Evolutionary conservation across 2,329 filamentous ascomycete genomes (phyloP), one percentile per base, ranked within the genome.

Genomic region (Penicillium sp.): DNA sequence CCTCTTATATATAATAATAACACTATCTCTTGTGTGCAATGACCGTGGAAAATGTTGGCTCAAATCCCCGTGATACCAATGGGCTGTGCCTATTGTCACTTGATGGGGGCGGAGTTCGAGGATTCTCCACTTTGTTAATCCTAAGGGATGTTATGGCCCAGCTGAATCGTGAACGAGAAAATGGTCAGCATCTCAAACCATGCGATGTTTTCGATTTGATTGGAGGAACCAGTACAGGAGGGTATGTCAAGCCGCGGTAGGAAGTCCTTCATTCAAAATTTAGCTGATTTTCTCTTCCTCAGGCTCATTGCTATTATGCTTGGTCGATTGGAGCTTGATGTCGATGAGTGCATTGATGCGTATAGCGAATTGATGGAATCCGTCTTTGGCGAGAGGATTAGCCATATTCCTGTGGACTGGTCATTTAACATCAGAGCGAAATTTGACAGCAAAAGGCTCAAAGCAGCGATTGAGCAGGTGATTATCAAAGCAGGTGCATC

Each of bases 61-160:
- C 52, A 3, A 60, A 55, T 7, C 58, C 58, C 1, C 37, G 59
- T 7, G 48, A 62, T 3, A 14, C 11, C 1, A 31, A 54, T 22
- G 63, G 64, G 3, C n/a, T 66, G 1, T 65, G 63, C 13, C 52
- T 67, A 1, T 7, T 67, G 1, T 59, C 60, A 21, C 58, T 73
- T 5, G 76, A 79, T 60, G 76, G 77, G 10, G 77, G 76, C 3
- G 77, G 76, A 4, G 68, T 79, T 0, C 68, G 76, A 5, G 75
- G 74, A 0, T 61, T 79, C 3, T 78, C 76, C 0, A 69, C 69
- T 0, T 61, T 78, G 0, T 61, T 69, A 13, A 74, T 79, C 27
- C 61, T 79, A 5, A 64, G 68, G 33, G 52, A 65, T 10, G 53
- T 79, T 3, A 74, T 79, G 69, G 50, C 65, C 27, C 60, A 64